Percentiles rank a stretch among this genome's conserved stretches.
These are phyloP conservation scores for Boletus speciosus DNA, from an alignment of 768 basidiomycete species.

Conservation along the genomic window DNA sequence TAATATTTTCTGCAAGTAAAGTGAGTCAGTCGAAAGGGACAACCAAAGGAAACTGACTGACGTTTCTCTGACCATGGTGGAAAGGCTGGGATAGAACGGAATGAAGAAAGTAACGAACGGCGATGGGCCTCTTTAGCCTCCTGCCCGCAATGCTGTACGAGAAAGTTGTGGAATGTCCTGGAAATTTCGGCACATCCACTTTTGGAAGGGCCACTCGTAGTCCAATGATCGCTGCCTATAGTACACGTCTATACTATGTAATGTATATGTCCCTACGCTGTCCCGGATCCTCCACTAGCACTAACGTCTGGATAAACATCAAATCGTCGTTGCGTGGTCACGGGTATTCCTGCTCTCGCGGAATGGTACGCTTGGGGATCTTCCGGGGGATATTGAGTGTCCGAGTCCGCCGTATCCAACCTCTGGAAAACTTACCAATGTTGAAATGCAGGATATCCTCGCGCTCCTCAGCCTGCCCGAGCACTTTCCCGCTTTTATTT, in stretches of 20 bases:
- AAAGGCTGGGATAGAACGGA: constrained; percentile 8
- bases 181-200: constrained; percentile 24
- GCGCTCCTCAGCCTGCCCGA: constrained; percentile 69
- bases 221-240: background rate
- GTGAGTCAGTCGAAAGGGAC: background rate
- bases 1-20: constrained; percentile 69
- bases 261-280: background rate
- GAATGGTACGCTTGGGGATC: constrained; percentile 61
- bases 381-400: constrained; percentile 33
- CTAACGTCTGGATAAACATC: constrained; percentile 85
- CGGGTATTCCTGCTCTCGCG: constrained; percentile 81
- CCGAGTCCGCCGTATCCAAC: background rate
- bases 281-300: constrained; percentile 14
- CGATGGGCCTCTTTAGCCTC: constrained; percentile 22
- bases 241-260: background rate
- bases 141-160: constrained; percentile 33
- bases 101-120: constrained; percentile 13
- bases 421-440: constrained; percentile 58
- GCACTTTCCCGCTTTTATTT: constrained; percentile 60
- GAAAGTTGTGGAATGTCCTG: constrained; percentile 34
- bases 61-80: constrained; percentile 69
- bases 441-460: constrained; percentile 78
- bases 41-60: constrained; percentile 19
- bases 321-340: constrained; percentile 87
- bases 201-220: constrained; percentile 14